These are phyloP conservation scores for Castanea sativa DNA, from an alignment of 306 rosid genomes.

Conservation along the genomic window DNA sequence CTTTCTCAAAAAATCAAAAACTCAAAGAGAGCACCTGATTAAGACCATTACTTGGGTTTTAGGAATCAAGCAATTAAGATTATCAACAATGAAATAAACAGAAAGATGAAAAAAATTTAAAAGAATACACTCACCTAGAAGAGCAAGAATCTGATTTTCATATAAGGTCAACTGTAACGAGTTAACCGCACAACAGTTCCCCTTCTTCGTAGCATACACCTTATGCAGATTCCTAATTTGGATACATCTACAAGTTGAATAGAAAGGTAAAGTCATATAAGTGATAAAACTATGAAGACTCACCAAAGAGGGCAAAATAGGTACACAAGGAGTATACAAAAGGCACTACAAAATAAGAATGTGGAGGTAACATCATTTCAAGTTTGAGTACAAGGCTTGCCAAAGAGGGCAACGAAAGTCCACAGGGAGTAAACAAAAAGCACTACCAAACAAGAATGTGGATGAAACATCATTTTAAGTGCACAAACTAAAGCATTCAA, in stretches of 20 bases:
- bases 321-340: background rate
- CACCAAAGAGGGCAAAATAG: background rate
- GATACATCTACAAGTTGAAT: conserved; percentile 68
- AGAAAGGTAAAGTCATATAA: background rate
- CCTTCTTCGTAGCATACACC: conserved; percentile 76
- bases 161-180: conserved; percentile 73
- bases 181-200: conserved; percentile 87
- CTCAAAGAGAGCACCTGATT: background rate
- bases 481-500: conserved; percentile 16
- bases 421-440: background rate
- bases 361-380: conserved; percentile 6
- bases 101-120: background rate
- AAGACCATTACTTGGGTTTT: background rate
- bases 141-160: conserved; percentile 97
- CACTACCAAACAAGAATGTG: conserved; percentile 8
- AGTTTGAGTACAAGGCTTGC: conserved; percentile 10
- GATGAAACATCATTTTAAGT: conserved; percentile 13
- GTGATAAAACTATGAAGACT: background rate
- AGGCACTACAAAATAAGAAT: background rate
- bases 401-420: background rate
- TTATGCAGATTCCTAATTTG: conserved; percentile 87
- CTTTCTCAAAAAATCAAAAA: background rate
- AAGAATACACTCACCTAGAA: conserved; percentile 61
- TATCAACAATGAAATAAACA: background rate
- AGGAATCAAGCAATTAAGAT: background rate